Conservation (phyloP, 2,329 filamentous ascomycete species). For the Ophiostoma triangulosporum region DNA sequence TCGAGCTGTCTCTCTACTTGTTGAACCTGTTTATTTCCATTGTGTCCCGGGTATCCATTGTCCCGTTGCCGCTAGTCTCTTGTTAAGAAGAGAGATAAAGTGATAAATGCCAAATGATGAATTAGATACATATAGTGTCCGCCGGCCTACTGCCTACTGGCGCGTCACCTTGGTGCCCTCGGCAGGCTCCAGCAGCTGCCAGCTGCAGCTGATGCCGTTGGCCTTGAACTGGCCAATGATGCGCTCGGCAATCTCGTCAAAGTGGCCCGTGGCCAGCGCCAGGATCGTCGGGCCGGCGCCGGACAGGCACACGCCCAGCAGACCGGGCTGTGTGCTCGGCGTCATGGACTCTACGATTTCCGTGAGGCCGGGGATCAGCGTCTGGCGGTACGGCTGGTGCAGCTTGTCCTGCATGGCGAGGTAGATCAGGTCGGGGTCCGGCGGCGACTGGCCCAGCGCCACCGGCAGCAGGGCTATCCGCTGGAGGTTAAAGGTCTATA, state of each 20-base stretch:
- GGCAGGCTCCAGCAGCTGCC: conserved; percentile 80
- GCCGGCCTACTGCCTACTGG: too few relatives aligned
- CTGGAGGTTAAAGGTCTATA: conserved; percentile 77
- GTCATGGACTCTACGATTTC: conserved; percentile 88
- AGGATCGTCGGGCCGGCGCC: conserved; percentile 92
- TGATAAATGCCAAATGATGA: not conserved
- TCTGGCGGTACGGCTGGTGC: conserved; percentile 90
- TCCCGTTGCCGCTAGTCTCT: not conserved
- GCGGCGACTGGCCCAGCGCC: conserved; percentile 77
- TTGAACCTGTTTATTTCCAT: too few relatives aligned
- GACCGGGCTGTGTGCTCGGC: conserved; percentile 69
- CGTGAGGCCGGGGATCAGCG: conserved; percentile 78
- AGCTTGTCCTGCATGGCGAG: conserved; percentile 98
- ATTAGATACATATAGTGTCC: not conserved
- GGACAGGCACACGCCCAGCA: conserved; percentile 87
- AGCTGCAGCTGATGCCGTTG: conserved; percentile 65
- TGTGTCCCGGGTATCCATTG: conserved; percentile 2
- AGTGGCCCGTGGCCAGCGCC: conserved; percentile 80
- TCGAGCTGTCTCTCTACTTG: too few relatives aligned
- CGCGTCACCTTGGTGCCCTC: conserved; percentile 44
- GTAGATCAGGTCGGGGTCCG: conserved; percentile 87
- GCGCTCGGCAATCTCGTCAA: conserved; percentile 68
- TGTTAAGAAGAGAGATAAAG: not conserved
- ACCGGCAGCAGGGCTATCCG: conserved; percentile 82
- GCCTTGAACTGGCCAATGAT: conserved; percentile 63